A percentile compares a stretch with the other conserved stretches of the same genome.
Evolutionary conservation across 2,329 filamentous ascomycete genomes (phyloP).

Genomic region (Didymellaceae sp.): DNA sequence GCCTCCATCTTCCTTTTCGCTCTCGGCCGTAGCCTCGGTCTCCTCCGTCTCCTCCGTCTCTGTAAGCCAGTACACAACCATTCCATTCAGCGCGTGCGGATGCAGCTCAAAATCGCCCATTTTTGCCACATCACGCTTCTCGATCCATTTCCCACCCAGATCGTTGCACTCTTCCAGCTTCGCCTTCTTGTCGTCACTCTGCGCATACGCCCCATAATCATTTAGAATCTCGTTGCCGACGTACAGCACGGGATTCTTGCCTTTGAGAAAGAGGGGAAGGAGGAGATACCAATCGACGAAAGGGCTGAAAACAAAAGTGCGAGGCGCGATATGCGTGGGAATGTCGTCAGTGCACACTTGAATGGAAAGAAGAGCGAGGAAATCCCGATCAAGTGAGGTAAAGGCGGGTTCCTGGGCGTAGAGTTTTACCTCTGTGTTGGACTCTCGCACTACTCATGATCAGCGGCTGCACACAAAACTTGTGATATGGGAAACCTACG

Average conservation of each 20-base stretch:
- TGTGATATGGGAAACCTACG: conserved; percentile 9
- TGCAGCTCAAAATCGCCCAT: conserved; percentile 41
- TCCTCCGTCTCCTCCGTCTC: neutral
- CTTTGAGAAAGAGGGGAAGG: conserved; percentile 38
- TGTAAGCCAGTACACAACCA: conserved; percentile 38
- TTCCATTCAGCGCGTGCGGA: conserved; percentile 40
- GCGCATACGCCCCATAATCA: conserved; percentile 37
- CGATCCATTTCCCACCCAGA: conserved; percentile 36
- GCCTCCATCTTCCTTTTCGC: neutral
- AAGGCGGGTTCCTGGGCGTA: conserved; percentile 48
- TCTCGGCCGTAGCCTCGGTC: neutral
- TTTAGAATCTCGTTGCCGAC: conserved; percentile 47
- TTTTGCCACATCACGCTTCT: conserved; percentile 20
- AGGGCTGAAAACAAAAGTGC: conserved; percentile 43
- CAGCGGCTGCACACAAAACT: neutral
- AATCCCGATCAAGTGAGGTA: conserved; percentile 38
- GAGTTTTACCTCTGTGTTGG: conserved; percentile 16
- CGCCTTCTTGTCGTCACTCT: conserved; percentile 31
- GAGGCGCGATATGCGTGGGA: conserved; percentile 27
- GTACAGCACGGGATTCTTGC: conserved; percentile 41
- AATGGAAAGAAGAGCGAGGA: conserved; percentile 36
- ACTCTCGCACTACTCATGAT: conserved; percentile 7
- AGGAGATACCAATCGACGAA: conserved; percentile 48
- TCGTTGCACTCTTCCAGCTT: conserved; percentile 37
- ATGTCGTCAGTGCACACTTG: conserved; percentile 20